Evolutionary conservation across 768 basidiomycete species (phyloP), one percentile per base, ranked within the genome.

Genomic region (Suillus weaverae): DNA sequence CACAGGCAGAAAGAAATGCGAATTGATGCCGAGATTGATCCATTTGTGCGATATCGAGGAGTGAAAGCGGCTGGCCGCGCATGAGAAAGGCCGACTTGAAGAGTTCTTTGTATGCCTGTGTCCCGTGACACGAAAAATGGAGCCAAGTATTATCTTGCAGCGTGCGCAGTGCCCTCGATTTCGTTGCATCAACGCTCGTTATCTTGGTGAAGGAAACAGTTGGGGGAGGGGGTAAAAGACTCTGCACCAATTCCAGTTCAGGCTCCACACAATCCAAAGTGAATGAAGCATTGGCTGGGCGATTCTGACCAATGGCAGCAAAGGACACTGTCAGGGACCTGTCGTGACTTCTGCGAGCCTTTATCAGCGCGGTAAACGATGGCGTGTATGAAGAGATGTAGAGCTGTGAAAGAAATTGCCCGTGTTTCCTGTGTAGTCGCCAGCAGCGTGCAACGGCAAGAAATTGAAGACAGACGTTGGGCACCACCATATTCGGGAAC

Each of bases 121-220:
- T 46, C 3, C 65, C 72, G 48, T 73, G 72, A 39, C 70, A 71
- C 1, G 69, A 63, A 36, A 72, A 66, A 54, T 72, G 71, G 10
- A 67, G 62, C 69, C 67, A 71, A 1, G 36, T 11, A 46, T 68
- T 53, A 20, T 43, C 10, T 38, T 32, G 43, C 6, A 70, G 18
- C 16, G 55, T 8, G 14, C 26, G 5, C 1, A 57, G 43, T 4
- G 63, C 63, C 1, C 22, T 44, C 3, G 36, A 11, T 14, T 26
- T 26, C 26, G 26, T 26, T 1, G 26, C 26, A 26, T 26, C 26
- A 26, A 26, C 26, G 26, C 26, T 26, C 26, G 26, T 26, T 26
- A 26, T 26, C 26, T 26, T 26, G 2, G 26, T 26, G 26, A 26
- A 26, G 26, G 26, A 26, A 26, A 26, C 26, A 2, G 26, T 26